Conservation (phyloP, 495 filamentous ascomycete species). For the Amphirosellinia nigrospora region DNA sequence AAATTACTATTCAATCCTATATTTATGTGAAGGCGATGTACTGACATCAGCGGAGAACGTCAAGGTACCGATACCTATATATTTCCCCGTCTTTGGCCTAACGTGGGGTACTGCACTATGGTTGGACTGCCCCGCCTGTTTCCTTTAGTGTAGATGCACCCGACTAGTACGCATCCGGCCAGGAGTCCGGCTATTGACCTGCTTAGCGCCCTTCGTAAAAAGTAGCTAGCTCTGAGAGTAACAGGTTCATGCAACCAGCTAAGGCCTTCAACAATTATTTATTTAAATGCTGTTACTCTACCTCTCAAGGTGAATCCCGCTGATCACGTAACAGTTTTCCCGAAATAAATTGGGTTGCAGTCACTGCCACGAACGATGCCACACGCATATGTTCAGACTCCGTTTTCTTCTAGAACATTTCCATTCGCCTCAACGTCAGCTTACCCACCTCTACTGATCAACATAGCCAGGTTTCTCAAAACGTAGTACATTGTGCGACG, state of each 20-base stretch:
- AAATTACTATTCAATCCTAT: not conserved
- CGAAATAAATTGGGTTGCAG: not conserved
- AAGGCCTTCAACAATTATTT: not conserved
- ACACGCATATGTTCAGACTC: not conserved
- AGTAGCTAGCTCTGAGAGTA: not conserved
- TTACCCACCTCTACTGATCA: not conserved
- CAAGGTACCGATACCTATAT: not conserved
- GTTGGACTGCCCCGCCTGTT: no score
- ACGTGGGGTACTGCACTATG: no score
- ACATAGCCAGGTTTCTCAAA: not conserved
- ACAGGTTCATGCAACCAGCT: no score
- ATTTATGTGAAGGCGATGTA: not conserved
- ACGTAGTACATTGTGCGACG: not conserved
- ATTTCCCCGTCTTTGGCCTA: not conserved
- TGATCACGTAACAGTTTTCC: not conserved
- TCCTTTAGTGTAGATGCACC: not conserved
- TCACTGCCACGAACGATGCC: not conserved
- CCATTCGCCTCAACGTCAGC: not conserved
- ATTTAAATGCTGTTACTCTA: not conserved
- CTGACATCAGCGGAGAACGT: not conserved
- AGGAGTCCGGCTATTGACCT: no score
- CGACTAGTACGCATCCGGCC: not conserved
- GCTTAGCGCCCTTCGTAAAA: not conserved
- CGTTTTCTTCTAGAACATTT: not conserved
- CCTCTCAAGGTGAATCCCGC: not conserved